Evolutionary conservation across 768 basidiomycete genomes (phyloP).

Genomic region (Leccinum subtestaceum): DNA sequence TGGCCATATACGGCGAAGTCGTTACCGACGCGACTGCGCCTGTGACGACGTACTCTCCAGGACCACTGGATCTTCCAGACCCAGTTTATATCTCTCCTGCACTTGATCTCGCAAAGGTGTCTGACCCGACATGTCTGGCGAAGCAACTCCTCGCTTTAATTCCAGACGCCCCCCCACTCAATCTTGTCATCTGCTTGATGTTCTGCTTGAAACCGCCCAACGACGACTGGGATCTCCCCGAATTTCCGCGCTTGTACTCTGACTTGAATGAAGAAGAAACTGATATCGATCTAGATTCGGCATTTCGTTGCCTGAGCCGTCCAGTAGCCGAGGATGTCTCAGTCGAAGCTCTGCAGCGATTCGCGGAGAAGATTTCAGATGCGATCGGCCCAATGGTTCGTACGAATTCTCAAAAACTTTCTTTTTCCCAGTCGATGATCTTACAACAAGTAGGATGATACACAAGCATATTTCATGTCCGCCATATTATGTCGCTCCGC

Average conservation of each 20-base stretch:
- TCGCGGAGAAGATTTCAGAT: constrained; percentile 55
- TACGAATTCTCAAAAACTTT: background rate
- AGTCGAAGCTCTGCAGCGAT: constrained; percentile 47
- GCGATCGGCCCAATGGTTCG: constrained; percentile 58
- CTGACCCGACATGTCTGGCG: constrained; percentile 62
- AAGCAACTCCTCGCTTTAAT: constrained; percentile 59
- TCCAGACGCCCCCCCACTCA: constrained; percentile 59
- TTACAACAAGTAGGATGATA: constrained; percentile 38
- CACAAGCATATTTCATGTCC: constrained; percentile 60
- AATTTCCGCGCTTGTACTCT: constrained; percentile 69
- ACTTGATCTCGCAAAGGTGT: constrained; percentile 58
- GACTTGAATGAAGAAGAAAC: constrained; percentile 52
- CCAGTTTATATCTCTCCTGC: constrained; percentile 43
- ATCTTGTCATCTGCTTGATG: constrained; percentile 67
- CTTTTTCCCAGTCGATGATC: constrained; percentile 1
- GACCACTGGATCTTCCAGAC: constrained; percentile 34
- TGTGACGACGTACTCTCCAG: constrained; percentile 41
- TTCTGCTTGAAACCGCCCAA: constrained; percentile 75
- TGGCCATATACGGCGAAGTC: constrained; percentile 49
- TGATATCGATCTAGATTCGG: constrained; percentile 56
- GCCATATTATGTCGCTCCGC: constrained; percentile 62
- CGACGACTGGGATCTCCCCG: constrained; percentile 77
- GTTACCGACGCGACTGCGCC: constrained; percentile 43
- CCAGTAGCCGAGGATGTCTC: constrained; percentile 60
- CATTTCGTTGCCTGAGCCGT: constrained; percentile 49